Percentiles rank a stretch among this genome's conserved stretches.
These are phyloP conservation scores for Mrakia hoshinonis DNA, from an alignment of 768 basidiomycete genomes.

Conservation along the genomic window DNA sequence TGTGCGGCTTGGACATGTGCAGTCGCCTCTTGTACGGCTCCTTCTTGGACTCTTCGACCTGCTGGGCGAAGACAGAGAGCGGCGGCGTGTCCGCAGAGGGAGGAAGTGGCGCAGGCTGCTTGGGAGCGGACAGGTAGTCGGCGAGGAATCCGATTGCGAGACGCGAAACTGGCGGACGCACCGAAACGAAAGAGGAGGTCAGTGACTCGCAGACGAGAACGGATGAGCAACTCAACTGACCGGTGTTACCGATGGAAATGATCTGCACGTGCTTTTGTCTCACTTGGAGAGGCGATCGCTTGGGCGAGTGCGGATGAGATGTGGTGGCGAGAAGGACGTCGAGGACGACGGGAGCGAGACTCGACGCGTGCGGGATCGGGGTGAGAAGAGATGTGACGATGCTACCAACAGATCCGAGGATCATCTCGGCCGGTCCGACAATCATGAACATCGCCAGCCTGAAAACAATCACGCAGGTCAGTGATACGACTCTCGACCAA, in stretches of 20 bases:
- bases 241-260: conserved; percentile 24
- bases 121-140: conserved; percentile 20
- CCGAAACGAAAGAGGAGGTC: neutral
- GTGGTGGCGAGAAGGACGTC: neutral
- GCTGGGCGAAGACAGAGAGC: neutral
- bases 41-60: neutral
- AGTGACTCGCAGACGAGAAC: neutral
- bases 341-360: neutral
- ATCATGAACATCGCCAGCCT: too few species aligned
- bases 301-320: neutral
- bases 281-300: conserved; percentile 16
- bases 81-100: neutral
- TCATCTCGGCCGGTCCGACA: conserved; percentile 28
- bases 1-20: neutral
- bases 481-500: too few species aligned
- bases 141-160: conserved; percentile 8
- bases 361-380: neutral
- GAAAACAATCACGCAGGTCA: too few species aligned
- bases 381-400: conserved; percentile 24
- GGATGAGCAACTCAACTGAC: neutral
- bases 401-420: conserved; percentile 16
- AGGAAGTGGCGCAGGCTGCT: neutral
- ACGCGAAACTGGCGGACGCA: neutral
- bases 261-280: conserved; percentile 23
- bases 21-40: neutral